Percentiles rank a stretch among this genome's conserved stretches.
Conservation (phyloP, 371 early-diverging fungal genomes). For the Mucor mucedo region DNA sequence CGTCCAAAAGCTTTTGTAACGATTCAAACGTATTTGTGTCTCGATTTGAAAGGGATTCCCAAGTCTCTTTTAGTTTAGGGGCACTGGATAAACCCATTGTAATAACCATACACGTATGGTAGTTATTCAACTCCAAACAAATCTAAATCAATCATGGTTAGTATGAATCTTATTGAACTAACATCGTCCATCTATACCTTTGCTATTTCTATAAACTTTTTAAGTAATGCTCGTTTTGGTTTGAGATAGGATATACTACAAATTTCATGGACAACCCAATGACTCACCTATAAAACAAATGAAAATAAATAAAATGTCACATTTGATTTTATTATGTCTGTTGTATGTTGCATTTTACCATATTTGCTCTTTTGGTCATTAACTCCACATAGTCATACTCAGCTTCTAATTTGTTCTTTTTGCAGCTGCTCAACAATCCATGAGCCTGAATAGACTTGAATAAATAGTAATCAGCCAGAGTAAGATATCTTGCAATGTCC, state of each 20-base stretch:
- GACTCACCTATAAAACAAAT: slow-evolving; percentile 27
- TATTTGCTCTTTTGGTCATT: slow-evolving; percentile 39
- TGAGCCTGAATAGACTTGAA: slow-evolving; percentile 39
- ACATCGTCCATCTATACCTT: slow-evolving; percentile 31
- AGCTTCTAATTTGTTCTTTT: neutral
- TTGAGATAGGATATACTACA: slow-evolving; percentile 32
- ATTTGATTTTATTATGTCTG: neutral
- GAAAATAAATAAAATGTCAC: neutral
- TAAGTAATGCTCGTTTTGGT: slow-evolving; percentile 30
- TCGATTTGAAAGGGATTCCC: slow-evolving; percentile 40
- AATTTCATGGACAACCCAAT: slow-evolving; percentile 54
- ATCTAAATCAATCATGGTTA: slow-evolving; percentile 13
- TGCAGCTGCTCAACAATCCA: slow-evolving; percentile 18
- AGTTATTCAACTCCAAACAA: slow-evolving; percentile 52
- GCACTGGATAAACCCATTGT: slow-evolving; percentile 42
- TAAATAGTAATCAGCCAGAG: slow-evolving; percentile 46
- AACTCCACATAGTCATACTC: slow-evolving; percentile 19
- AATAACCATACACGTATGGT: slow-evolving; percentile 55
- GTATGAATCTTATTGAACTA: neutral
- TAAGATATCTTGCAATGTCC: slow-evolving; percentile 49
- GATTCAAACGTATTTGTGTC: slow-evolving; percentile 36
- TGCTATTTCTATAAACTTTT: slow-evolving; percentile 48
- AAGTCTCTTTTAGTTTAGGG: slow-evolving; percentile 33
- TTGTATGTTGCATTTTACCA: slow-evolving; percentile 23
- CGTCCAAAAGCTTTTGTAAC: slow-evolving; percentile 43